phyloP scores from a whole-genome alignment of 2,329 filamentous ascomycete species.

The Macrophomina pseudophaseolina region DNA sequence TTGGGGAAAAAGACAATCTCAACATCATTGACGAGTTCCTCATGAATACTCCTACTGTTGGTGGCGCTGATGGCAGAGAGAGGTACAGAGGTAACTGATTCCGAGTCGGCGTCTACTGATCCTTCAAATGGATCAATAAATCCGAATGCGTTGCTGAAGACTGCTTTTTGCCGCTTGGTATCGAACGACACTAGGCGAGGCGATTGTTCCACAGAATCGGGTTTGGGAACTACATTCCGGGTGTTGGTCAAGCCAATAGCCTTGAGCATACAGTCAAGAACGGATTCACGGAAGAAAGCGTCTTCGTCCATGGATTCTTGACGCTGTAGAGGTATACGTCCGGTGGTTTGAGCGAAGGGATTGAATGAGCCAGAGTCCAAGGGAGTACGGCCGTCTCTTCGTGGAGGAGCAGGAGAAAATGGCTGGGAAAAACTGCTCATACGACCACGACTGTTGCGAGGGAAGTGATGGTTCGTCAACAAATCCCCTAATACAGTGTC shows the following conservation, averaged over 20 bases:
- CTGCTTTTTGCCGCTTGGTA: slow-evolving; percentile 75
- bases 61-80: slow-evolving; percentile 55
- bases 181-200: slow-evolving; percentile 86
- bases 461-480: slow-evolving; percentile 75
- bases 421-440: slow-evolving; percentile 54
- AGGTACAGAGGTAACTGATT: slow-evolving; percentile 71
- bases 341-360: slow-evolving; percentile 43
- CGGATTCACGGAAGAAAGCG: slow-evolving; percentile 82
- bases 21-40: slow-evolving; percentile 87
- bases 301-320: slow-evolving; percentile 89
- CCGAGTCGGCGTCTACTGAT: slow-evolving; percentile 79
- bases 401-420: slow-evolving; percentile 42
- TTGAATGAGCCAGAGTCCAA: slow-evolving; percentile 51
- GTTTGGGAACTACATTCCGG: slow-evolving; percentile 66
- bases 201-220: slow-evolving; percentile 81
- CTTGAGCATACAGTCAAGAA: slow-evolving; percentile 95
- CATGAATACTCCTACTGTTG: slow-evolving; percentile 55
- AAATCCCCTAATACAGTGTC: slow-evolving; percentile 66
- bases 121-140: slow-evolving; percentile 85
- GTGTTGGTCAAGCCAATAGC: slow-evolving; percentile 80
- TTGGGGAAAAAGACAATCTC: slow-evolving; percentile 98
- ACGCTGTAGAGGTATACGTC: slow-evolving; percentile 60
- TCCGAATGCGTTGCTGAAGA: slow-evolving; percentile 87
- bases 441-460: slow-evolving; percentile 56
- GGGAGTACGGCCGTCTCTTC: slow-evolving; percentile 50